Conservation (phyloP, 164 flowering plant species). For the Vitis rotundifolia region DNA sequence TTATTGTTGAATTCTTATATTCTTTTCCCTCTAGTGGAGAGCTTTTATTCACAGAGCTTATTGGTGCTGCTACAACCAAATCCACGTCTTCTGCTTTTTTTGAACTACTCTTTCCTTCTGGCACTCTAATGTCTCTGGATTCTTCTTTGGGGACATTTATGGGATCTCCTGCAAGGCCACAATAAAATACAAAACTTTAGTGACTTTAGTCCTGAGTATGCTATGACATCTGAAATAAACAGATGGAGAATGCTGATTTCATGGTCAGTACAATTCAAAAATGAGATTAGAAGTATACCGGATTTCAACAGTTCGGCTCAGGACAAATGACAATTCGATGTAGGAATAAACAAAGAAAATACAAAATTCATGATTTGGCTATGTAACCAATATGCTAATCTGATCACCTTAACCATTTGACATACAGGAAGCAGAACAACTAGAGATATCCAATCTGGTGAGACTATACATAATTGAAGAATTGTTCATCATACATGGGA, state of each 20-base stretch:
- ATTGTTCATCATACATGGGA: background rate
- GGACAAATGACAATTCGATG: background rate
- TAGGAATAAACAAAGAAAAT: background rate
- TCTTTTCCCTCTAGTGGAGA: conserved; percentile 6
- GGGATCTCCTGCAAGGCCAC: conserved; percentile 16
- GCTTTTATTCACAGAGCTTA: conserved; percentile 12
- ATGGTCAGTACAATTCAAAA: background rate
- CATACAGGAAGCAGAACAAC: background rate
- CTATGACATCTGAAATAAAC: background rate
- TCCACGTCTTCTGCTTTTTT: conserved; percentile 14
- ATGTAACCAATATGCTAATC: background rate
- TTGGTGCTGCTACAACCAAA: background rate
- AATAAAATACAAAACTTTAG: background rate
- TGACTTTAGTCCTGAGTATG: background rate
- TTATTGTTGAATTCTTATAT: conserved; percentile 10
- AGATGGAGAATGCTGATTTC: background rate
- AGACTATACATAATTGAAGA: background rate
- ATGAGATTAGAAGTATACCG: background rate
- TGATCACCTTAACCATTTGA: background rate
- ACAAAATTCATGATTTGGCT: background rate
- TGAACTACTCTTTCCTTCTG: conserved; percentile 10
- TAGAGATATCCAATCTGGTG: background rate
- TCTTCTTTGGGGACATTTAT: conserved; percentile 5
- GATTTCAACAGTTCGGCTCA: background rate
- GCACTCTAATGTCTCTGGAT: background rate